These are phyloP conservation scores for Candida ipomoeae DNA, from an alignment of 805 yeast genomes.

Conservation along the genomic window DNA sequence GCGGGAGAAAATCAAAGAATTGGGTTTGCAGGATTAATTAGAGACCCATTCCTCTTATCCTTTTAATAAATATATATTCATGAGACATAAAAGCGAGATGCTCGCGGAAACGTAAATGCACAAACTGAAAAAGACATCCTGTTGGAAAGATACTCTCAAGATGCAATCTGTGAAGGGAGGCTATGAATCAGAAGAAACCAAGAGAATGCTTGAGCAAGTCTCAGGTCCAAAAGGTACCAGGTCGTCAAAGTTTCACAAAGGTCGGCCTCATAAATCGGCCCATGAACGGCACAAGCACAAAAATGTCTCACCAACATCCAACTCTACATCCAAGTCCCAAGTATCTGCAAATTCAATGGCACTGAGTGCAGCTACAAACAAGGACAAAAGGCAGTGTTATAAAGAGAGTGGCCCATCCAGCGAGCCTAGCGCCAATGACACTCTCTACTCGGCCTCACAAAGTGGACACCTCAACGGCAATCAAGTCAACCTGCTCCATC, in stretches of 20 bases:
- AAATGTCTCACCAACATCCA: background rate
- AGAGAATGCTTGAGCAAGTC: background rate
- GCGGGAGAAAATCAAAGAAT: constrained; percentile 12
- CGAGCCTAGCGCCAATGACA: background rate
- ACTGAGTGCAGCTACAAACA: background rate
- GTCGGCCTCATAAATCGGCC: background rate
- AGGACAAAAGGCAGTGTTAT: background rate
- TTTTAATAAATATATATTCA: background rate
- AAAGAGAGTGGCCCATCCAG: background rate
- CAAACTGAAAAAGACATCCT: background rate
- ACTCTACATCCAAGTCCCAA: background rate
- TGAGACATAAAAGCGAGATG: background rate
- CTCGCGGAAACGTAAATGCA: background rate
- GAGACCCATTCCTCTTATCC: background rate
- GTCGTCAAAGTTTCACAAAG: background rate
- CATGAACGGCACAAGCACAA: background rate
- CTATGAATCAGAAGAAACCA: background rate
- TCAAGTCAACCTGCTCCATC: background rate
- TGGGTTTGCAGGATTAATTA: constrained; percentile 3
- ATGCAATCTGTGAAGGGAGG: background rate
- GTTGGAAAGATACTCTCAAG: background rate
- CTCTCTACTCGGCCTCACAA: background rate
- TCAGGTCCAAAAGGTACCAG: background rate
- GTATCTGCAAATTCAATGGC: background rate
- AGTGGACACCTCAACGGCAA: background rate